These are phyloP conservation scores for Hypericum perforatum DNA, from an alignment of 345 rosid species.

Conservation along the genomic window DNA sequence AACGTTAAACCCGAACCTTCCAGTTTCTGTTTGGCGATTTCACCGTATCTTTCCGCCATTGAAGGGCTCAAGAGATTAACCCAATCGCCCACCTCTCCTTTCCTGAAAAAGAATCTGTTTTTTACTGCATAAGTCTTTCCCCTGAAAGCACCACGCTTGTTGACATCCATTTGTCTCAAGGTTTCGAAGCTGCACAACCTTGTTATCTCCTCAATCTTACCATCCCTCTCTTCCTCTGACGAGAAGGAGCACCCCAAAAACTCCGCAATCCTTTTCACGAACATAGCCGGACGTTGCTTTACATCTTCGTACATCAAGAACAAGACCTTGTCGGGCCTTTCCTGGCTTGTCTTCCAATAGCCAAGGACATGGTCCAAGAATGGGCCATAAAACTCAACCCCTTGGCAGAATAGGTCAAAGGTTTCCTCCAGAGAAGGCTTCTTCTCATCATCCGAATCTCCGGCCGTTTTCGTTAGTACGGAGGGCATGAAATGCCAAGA, in stretches of 20 bases:
- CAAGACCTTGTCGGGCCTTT: slow-evolving; percentile 31
- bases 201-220: slow-evolving; percentile 8
- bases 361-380: slow-evolving; percentile 50
- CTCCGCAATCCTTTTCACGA: slow-evolving; percentile 27
- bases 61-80: slow-evolving; percentile 9
- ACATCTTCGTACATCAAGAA: slow-evolving; percentile 38
- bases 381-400: slow-evolving; percentile 37
- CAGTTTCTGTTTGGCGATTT: slow-evolving; percentile 10
- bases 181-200: slow-evolving; percentile 39
- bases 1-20: slow-evolving; percentile 14
- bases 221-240: slow-evolving; percentile 12
- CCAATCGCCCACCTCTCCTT: slow-evolving; percentile 21
- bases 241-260: slow-evolving; percentile 15
- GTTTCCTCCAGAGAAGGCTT: slow-evolving; percentile 23
- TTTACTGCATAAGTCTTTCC: slow-evolving; percentile 29
- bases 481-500: slow-evolving; percentile 31
- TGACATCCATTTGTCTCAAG: slow-evolving; percentile 36
- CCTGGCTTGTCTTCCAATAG: slow-evolving; percentile 35
- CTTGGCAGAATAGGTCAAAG: slow-evolving; percentile 35
- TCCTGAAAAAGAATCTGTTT: slow-evolving; percentile 21
- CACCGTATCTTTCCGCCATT: slow-evolving; percentile 4
- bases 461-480: slow-evolving; percentile 12
- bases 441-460: slow-evolving; percentile 10
- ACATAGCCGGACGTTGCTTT: slow-evolving; percentile 22
- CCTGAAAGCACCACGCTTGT: slow-evolving; percentile 13